Evolutionary conservation across 2,329 filamentous ascomycete genomes (phyloP), one percentile per base, ranked within the genome.

Genomic region (Colletotrichum paranaense): DNA sequence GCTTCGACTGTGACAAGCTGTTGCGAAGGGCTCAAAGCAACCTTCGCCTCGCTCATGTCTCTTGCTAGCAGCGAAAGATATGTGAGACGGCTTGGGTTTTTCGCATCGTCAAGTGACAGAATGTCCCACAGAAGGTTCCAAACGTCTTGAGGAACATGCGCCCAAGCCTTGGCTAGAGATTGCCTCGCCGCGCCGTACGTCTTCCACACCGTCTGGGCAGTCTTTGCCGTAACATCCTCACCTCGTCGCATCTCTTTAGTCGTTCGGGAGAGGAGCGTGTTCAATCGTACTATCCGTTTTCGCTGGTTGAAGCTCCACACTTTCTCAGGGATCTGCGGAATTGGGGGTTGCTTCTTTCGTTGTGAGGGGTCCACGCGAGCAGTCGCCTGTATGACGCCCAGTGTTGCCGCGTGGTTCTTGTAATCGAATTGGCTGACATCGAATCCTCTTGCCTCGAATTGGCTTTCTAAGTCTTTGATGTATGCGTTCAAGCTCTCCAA

Each of bases 1-100:
- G 92, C 90, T 78, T 94, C 91, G 38, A 95, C 90, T 38, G 91
- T 91, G 32, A 92, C 83, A 22, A 95, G 82, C 75, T 91, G 89
- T 77, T 94, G 92, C 2, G 85, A 80, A 4, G 87, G 85, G 14
- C 82, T 86, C 65, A 95, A 82, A 1, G 84, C 76, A 62, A 89
- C 84, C 8, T 89, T 90, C 22, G 89, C 88, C 5, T 88, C 86
- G 68, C 86, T 85, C 86, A 94, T 92, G 78, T 95, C 93, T 77
- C 91, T 87, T 5, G 90, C 87, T 3, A 96, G 85, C 38, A 86
- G 82, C 72, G 89, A 89, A 35, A 94, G 81, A 78, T 92, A 92
- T 6, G 86, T 82, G 79, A 93, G 87, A 35, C 91, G 88, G 75
- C 90, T 85, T 57, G 87, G 80, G 79, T 90, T 88, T 42, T 84